Evolutionary conservation across 169 alveolate genomes (phyloP), one percentile per base, ranked within the genome.

Genomic region (Ichthyophthirius multifiliis): DNA sequence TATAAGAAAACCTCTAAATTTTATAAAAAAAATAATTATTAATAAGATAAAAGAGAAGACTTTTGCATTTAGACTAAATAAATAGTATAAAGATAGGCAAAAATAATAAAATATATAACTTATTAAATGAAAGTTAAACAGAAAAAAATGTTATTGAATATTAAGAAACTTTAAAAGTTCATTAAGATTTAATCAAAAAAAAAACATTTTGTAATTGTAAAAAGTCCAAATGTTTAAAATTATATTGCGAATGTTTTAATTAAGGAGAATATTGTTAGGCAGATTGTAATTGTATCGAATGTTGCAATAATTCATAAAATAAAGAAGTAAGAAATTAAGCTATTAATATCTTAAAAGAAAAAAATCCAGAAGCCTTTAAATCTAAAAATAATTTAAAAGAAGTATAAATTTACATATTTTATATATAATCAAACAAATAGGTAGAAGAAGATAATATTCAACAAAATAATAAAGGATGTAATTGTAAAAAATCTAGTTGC

Each of bases 211-310:
- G 96, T 67, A 88, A 89, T 48, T 93, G 96, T 43, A 88, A 89
- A 74, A 93, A 93, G 65, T 84, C 94, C n/a, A 88, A 89, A 45
- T 93, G 96, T 81, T 82, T 90, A 31, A 93, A 93, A 76, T 80
- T 90, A n/a, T 93, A 93, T 79, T 93, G 96, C 73, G 96, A 93
- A 41, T 93, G 96, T 44, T 90, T 93, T 79, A 92, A 92, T 3
- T 74, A 81, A 39, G 95, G 94, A 15, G 87, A 76, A 43, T 67
- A 76, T 67, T 93, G 96, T 63, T 67, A 65, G 20, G 65, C 83
- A 20, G 92, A 84, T 31, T 93, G 96, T 80, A 90, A 90, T 77
- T 93, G 96, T 65, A 43, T 39, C 13, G 89, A 85, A 55, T 93
- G 96, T 41, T 77, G 84, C 1, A 93, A 93, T 82, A 44, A 71